phyloP scores from a whole-genome alignment of 2,329 filamentous ascomycete genomes.

The Neoscytalidium dimidiatum region DNA sequence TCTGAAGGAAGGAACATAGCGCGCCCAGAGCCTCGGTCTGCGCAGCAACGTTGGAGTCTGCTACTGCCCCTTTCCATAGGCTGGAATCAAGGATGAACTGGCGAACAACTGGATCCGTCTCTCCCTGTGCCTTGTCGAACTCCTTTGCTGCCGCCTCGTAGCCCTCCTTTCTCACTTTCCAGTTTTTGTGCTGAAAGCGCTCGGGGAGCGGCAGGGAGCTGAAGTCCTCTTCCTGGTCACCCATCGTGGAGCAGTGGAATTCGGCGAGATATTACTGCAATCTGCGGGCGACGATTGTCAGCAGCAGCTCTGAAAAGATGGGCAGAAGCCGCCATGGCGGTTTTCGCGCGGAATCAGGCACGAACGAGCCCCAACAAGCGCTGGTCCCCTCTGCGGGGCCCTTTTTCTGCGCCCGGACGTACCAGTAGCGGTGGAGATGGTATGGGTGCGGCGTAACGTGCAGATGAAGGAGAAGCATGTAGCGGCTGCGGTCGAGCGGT shows the following conservation, averaged over 20 bases:
- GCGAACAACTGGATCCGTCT: conserved; percentile 80
- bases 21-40: conserved; percentile 90
- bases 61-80: conserved; percentile 89
- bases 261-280: conserved; percentile 11
- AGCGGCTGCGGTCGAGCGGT: background rate
- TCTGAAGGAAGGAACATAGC: conserved; percentile 90
- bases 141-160: conserved; percentile 91
- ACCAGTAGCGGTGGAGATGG: background rate
- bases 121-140: conserved; percentile 82
- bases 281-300: background rate
- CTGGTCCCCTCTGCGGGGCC: background rate
- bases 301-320: background rate
- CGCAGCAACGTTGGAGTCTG: conserved; percentile 94
- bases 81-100: conserved; percentile 83
- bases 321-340: background rate
- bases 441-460: background rate
- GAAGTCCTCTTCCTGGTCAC: conserved; percentile 81
- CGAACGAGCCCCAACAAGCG: background rate
- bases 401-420: conserved; percentile 8
- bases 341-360: background rate
- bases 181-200: conserved; percentile 86
- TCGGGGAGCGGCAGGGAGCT: conserved; percentile 76
- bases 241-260: conserved; percentile 56
- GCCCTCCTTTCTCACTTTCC: conserved; percentile 94
- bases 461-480: background rate